Conservation (phyloP, 805 yeast genomes). For the Vanderwaltozyma verrucispora region DNA sequence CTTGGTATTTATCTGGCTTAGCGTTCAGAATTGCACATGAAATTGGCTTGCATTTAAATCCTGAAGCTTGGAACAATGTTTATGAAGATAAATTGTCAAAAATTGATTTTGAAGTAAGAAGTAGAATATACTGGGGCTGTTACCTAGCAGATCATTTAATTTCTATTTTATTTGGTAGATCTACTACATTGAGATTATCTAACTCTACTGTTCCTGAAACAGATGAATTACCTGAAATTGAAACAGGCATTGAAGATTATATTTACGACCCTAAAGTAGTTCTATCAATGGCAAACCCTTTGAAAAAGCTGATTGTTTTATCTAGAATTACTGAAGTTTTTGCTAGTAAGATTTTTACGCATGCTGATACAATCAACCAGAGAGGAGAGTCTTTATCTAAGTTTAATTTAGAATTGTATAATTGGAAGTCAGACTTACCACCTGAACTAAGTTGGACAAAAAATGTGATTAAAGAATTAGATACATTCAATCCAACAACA, state of each 20-base stretch:
- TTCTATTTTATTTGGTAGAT: conserved; percentile 45
- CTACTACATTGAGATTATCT: conserved; percentile 39
- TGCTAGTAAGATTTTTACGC: conserved; percentile 19
- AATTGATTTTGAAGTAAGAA: conserved; percentile 42
- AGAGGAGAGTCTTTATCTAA: conserved; percentile 29
- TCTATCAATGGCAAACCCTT: conserved; percentile 16
- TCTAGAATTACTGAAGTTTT: conserved; percentile 28
- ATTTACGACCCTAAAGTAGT: conserved; percentile 27
- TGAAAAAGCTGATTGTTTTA: conserved; percentile 32
- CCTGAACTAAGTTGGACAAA: conserved; percentile 37
- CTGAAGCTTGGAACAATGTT: conserved; percentile 42
- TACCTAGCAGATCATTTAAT: conserved; percentile 51
- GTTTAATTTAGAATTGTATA: conserved; percentile 36
- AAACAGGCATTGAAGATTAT: conserved; percentile 45
- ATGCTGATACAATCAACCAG: conserved; percentile 21
- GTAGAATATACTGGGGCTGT: conserved; percentile 53
- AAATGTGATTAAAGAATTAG: conserved; percentile 25
- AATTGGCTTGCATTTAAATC: conserved; percentile 47
- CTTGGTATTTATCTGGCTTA: conserved; percentile 50
- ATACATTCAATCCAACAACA: conserved; percentile 38
- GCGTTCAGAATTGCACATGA: conserved; percentile 54
- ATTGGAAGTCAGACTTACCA: conserved; percentile 40
- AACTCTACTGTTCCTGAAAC: conserved; percentile 51
- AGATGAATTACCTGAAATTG: conserved; percentile 45
- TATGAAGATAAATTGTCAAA: conserved; percentile 31